Percentiles rank a stretch among this genome's conserved stretches.
Conservation (phyloP, 1,284 basidiomycete genomes). For the Salmacisia buchloeana region DNA sequence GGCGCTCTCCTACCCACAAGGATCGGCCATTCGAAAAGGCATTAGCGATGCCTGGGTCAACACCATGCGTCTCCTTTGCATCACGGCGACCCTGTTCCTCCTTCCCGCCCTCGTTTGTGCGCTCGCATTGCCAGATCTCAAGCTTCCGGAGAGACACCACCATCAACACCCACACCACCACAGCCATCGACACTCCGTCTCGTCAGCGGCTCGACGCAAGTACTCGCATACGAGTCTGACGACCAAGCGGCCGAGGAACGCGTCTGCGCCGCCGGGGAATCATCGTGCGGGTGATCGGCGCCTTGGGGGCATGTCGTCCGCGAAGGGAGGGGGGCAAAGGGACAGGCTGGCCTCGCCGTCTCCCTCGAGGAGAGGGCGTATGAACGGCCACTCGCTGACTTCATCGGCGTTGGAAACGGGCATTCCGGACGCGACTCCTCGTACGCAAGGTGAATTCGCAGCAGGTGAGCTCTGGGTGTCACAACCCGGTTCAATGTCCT, state of each 20-base stretch:
- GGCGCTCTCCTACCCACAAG: slow-evolving; percentile 47
- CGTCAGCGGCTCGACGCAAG: too few relatives aligned
- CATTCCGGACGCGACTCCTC: too few relatives aligned
- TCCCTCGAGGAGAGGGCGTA: too few relatives aligned
- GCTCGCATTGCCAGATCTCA: slow-evolving; percentile 33
- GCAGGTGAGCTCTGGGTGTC: too few relatives aligned
- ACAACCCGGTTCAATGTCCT: too few relatives aligned
- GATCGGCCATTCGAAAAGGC: slow-evolving; percentile 34
- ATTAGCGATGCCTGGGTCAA: slow-evolving; percentile 49
- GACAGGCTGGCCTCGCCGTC: too few relatives aligned
- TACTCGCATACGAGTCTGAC: not conserved
- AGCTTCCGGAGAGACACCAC: slow-evolving; percentile 19
- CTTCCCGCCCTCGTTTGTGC: slow-evolving; percentile 40
- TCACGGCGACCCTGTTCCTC: slow-evolving; percentile 34
- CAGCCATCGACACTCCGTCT: too few relatives aligned
- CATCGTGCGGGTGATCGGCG: not conserved
- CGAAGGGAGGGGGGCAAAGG: not conserved
- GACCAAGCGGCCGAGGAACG: too few relatives aligned
- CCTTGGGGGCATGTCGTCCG: not conserved
- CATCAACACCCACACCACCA: slow-evolving; percentile 9
- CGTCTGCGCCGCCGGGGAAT: not conserved
- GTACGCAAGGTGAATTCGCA: too few relatives aligned
- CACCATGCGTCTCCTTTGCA: slow-evolving; percentile 43
- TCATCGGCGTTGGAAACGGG: too few relatives aligned
- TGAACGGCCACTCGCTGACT: too few relatives aligned